Evolutionary conservation across 345 rosid species (phyloP), one percentile per base, ranked within the genome.

Genomic region (Cardamine resedifolia): DNA sequence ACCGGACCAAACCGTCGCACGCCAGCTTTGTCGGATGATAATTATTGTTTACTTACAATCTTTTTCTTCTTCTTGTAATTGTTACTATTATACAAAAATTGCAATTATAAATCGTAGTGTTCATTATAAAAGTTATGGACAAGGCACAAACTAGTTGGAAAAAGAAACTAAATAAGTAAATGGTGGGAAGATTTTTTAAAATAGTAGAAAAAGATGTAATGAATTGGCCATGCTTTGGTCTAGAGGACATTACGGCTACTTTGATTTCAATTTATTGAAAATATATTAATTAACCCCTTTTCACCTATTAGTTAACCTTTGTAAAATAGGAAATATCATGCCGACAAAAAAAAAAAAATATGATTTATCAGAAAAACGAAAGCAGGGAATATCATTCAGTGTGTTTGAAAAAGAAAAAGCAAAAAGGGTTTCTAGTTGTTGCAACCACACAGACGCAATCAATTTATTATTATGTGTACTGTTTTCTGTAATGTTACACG

Each of bases 1-100:
- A 66, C 72, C 78, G 55, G 55, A 39, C 72, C 26, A 66, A 74
- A 66, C 77, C 66, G 50, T 66, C 60, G 66, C 72, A 66, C 67
- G 73, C 68, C 78, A 74, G 73, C 0, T 74, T 74, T 58, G 77
- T 66, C 72, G 66, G 59, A 65, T 0, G 19, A 19, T 5, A 10
- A 31, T 19, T 57, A 16, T 57, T 4, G 41, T 31, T 31, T 57
- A 57, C 41, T 55, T 30, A 4, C 20, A 48, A 45, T 48, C 6
- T 43, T 15, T 38, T 0, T 34, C 3, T 4, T 1, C 2, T n/a
- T 4, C n/a, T 41, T 41, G 15, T 15, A 41, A 41, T 1, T 39
- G n/a, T 12, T 39, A 39, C n/a, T n/a, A n/a, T 39, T 39, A 8
- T 39, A 41, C 18, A 41, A 15, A 41, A 41, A 1, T 14, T 10